Base-by-base conservation (phyloP, 495 filamentous ascomycete species). In the Peziza echinospora region DNA sequence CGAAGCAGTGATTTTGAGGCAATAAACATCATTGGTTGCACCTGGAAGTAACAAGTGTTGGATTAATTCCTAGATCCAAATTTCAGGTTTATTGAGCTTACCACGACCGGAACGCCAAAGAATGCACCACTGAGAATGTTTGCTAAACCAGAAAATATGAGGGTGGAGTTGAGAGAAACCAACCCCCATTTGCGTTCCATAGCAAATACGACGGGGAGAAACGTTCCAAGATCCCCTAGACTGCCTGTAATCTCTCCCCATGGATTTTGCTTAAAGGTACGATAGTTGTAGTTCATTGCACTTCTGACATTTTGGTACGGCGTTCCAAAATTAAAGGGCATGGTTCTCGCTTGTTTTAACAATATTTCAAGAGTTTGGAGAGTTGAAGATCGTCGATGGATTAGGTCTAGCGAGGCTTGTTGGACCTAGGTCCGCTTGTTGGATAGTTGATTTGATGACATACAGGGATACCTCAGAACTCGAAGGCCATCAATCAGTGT, bases 61-160 rank as follows among this genome's bases (percentile, higher is more conserved):
- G n/a, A n/a, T n/a, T n/a, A n/a, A n/a, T n/a, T n/a, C n/a, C n/a
- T n/a, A n/a, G n/a, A n/a, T n/a, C n/a, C n/a, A 16, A 17, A n/a
- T 9, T 19, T 16, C 28, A 19, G 19, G 21, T 22, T 34, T 8
- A 34, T 8, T n/a, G n/a, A 34, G 48, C 54, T 41, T 47, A 71
- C 71, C 57, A 73, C 84, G 80, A 89, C 83, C 9, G 82, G 82
- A 61, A 94, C 76, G 8, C 86, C 86, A 55, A 92, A 96, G 24
- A 76, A 58, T 3, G 77, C 55, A 7, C 87, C 87, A 0, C 84
- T 93, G 5, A 77, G 47, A 44, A 96, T 74, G 54, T 96, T 96
- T 54, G 77, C 84, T 5, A 86, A 50, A 1, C 87, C 87, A 0
- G 81, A 80, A 60, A 93, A 91, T 4, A 94, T 71, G 1, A 96